Base-by-base conservation (phyloP, 495 filamentous ascomycete species). In the Clohesyomyces aquaticus region DNA sequence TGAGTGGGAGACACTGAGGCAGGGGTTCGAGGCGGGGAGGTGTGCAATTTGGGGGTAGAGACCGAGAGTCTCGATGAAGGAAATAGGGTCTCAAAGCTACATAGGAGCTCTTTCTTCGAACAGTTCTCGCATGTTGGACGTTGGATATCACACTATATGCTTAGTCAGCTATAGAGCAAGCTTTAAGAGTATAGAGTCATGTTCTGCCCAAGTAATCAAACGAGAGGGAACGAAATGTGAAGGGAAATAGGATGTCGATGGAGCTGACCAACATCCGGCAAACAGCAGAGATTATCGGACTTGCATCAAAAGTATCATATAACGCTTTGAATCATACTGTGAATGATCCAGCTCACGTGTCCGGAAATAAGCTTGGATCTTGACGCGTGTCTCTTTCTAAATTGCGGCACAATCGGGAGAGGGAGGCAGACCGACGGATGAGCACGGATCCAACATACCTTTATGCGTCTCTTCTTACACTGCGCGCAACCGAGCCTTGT, bases 401-500 rank as follows among this genome's bases (percentile, higher is more conserved):
- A 18, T 9, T 4, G 43, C n/a, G 21, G 21, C 43, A 47, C 14
- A 50, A 19, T 18, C 43, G 43, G 22, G 23, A 53, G 42, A 55
- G 4, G 16, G 6, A 3, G 29, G 25, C 11, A 52, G 27, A 12
- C 9, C 18, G 25, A 28, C 48, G 11, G 26, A 12, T 18, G 22
- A 28, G n/a, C 11, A 4, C 1, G 38, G n/a, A 50, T 11, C 1
- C 22, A 41, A 55, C 63, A 49, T 52, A 73, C 71, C 63, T 73
- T 74, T 16, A 74, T 58, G 6, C 65, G 49, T 27, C 72, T 45
- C 22, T 55, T 52, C 47, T 74, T 74, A 61, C 72, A 74, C 14
- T 54, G 43, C 10, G 27, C 54, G 45, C 72, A 74, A 2, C 72
- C 72, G n/a, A 64, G 59, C 18, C 68, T 49, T 4, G 62, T 63